Evolutionary conservation across 2,329 filamentous ascomycete genomes (phyloP).

Genomic region (Aspergillus ustus): DNA sequence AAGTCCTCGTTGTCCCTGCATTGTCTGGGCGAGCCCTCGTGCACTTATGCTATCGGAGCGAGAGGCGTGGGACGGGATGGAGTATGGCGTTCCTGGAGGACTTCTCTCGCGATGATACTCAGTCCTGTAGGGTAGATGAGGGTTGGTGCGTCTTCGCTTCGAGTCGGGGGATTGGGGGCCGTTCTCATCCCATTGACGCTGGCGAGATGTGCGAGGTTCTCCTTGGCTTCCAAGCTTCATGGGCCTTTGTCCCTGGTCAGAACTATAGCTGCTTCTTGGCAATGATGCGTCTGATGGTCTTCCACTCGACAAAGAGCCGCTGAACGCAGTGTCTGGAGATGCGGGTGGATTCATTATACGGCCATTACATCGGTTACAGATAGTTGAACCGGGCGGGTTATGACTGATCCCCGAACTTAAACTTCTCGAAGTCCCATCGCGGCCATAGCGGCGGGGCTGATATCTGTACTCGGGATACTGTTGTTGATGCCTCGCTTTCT

Average conservation of each 20-base stretch:
- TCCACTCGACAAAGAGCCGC: constrained; percentile 34
- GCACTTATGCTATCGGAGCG: constrained; percentile 39
- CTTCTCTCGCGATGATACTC: constrained; percentile 45
- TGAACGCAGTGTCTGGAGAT: constrained; percentile 48
- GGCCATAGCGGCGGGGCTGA: constrained; percentile 73
- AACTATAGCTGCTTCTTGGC: constrained; percentile 29
- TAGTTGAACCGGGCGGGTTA: constrained; percentile 43
- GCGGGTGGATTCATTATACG: constrained; percentile 52
- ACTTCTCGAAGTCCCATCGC: constrained; percentile 54
- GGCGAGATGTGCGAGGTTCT: constrained; percentile 30
- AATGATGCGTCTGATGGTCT: constrained; percentile 34
- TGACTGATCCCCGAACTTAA: constrained; percentile 40
- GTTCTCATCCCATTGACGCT: constrained; percentile 36
- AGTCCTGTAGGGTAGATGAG: constrained; percentile 43
- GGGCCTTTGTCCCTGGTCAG: constrained; percentile 29
- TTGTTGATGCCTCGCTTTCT: constrained; percentile 85
- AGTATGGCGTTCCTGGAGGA: constrained; percentile 45
- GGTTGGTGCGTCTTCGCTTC: constrained; percentile 67
- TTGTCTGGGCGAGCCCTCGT: constrained; percentile 53
- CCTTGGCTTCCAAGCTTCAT: constrained; percentile 30
- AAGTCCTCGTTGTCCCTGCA: constrained; percentile 58
- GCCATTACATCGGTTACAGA: constrained; percentile 51
- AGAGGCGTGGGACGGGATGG: constrained; percentile 51
- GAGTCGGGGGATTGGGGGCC: constrained; percentile 57
- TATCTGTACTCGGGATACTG: constrained; percentile 96